Percentiles rank a stretch among this genome's conserved stretches.
phyloP scores from a whole-genome alignment of 306 rosid genomes.

The Prunus kanzakura region DNA sequence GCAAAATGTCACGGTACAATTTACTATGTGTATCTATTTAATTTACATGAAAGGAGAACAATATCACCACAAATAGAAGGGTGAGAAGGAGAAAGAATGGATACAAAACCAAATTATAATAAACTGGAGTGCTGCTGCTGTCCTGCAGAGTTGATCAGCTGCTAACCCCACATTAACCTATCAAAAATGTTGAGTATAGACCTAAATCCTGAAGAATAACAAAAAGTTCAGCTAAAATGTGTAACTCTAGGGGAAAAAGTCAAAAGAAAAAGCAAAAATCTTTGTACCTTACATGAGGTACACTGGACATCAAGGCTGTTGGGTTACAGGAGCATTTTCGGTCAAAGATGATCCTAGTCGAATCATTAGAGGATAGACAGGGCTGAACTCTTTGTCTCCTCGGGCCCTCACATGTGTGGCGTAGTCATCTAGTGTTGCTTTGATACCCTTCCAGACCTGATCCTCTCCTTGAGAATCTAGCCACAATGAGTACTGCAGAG shows the following conservation, averaged over 20 bases:
- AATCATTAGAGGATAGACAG: constrained; percentile 94
- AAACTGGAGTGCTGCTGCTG: background rate
- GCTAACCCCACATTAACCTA: constrained; percentile 1
- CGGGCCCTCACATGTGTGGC: constrained; percentile 76
- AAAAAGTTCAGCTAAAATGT: background rate
- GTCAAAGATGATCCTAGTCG: constrained; percentile 77
- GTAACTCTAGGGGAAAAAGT: background rate
- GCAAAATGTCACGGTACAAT: background rate
- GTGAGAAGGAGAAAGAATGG: constrained; percentile 1
- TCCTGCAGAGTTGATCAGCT: background rate
- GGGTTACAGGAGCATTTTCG: constrained; percentile 39
- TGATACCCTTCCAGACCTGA: constrained; percentile 95
- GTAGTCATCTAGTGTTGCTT: constrained; percentile 90
- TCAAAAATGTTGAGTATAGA: constrained; percentile 4
- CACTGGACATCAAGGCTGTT: constrained; percentile 38
- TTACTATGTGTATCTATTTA: background rate
- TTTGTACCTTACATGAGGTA: constrained; percentile 26
- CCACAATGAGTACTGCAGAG: constrained; percentile 89
- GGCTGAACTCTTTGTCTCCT: constrained; percentile 92
- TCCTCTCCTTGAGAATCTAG: constrained; percentile 98
- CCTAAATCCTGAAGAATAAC: background rate
- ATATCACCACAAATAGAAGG: constrained; percentile 9
- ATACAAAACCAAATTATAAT: constrained; percentile 19
- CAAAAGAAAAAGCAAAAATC: background rate
- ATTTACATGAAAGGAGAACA: background rate